Percentiles rank a stretch among this genome's conserved stretches.
These are phyloP conservation scores for Trichosporon ovoides DNA, from an alignment of 1,284 basidiomycete genomes.

Conservation along the genomic window DNA sequence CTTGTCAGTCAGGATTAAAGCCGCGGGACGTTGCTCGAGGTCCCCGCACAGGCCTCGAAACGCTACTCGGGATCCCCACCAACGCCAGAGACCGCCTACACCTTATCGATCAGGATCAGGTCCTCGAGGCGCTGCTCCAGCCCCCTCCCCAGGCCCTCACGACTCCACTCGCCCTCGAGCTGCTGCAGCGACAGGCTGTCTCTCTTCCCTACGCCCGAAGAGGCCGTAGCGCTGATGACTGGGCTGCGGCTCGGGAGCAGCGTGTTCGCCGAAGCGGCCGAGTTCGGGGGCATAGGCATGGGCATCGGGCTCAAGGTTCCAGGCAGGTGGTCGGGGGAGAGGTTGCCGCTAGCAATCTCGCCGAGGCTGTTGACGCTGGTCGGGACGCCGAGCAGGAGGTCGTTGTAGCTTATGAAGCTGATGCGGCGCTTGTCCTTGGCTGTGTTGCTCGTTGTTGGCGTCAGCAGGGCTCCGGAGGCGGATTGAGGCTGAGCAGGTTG, in stretches of 20 bases:
- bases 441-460: slow-evolving; percentile 36
- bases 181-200: not conserved
- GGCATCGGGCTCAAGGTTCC: slow-evolving; percentile 39
- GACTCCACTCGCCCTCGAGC: slow-evolving; percentile 67
- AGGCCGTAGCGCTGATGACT: slow-evolving; percentile 23
- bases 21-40: too few relatives aligned
- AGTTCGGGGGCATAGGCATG: not conserved
- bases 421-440: slow-evolving; percentile 55
- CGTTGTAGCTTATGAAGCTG: slow-evolving; percentile 78
- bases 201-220: not conserved
- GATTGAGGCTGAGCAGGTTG: too few relatives aligned
- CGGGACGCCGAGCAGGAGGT: slow-evolving; percentile 71
- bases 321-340: slow-evolving; percentile 46
- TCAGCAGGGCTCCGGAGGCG: slow-evolving; percentile 55
- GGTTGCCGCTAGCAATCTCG: slow-evolving; percentile 58
- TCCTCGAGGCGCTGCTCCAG: slow-evolving; percentile 70
- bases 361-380: slow-evolving; percentile 64
- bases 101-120: slow-evolving; percentile 21
- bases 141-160: slow-evolving; percentile 71
- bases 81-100: too few relatives aligned
- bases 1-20: too few relatives aligned
- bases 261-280: too few relatives aligned
- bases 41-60: too few relatives aligned
- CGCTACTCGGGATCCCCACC: too few relatives aligned
- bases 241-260: slow-evolving; percentile 49